Conservation (phyloP, 148 eudicot species). For the Diospyros kaki region DNA sequence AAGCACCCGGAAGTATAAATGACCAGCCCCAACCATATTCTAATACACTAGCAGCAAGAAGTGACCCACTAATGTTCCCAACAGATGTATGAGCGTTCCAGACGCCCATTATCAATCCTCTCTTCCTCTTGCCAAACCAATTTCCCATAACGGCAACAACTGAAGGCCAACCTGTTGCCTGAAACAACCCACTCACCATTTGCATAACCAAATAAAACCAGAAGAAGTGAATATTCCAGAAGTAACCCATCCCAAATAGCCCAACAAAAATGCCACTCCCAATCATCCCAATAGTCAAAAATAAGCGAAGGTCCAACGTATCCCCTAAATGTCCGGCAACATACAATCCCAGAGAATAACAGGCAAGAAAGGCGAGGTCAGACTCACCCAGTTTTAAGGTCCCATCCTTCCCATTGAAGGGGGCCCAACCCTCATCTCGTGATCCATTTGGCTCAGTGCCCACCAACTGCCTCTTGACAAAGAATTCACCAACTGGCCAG, state of each 20-base stretch:
- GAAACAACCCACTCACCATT: slow-evolving; percentile 92
- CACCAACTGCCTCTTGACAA: slow-evolving; percentile 29
- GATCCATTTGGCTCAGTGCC: slow-evolving; percentile 6
- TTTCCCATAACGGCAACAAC: slow-evolving; percentile 95
- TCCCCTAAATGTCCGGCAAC: slow-evolving; percentile 93
- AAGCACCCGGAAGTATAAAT: slow-evolving; percentile 66
- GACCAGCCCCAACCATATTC: slow-evolving; percentile 98
- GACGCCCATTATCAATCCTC: slow-evolving; percentile 94
- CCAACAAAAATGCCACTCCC: slow-evolving; percentile 92
- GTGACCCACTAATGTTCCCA: slow-evolving; percentile 85
- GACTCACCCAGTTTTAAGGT: slow-evolving; percentile 76
- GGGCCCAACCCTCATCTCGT: slow-evolving; percentile 64
- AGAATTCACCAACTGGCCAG: slow-evolving; percentile 75
- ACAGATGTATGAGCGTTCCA: slow-evolving; percentile 99
- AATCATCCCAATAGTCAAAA: slow-evolving; percentile 82
- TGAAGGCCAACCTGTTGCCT: slow-evolving; percentile 98
- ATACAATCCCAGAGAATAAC: slow-evolving; percentile 87
- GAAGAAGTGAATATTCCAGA: slow-evolving; percentile 68
- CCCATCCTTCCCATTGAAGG: slow-evolving; percentile 70
- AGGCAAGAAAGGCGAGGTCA: slow-evolving; percentile 84
- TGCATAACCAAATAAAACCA: slow-evolving; percentile 78
- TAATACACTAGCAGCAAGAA: slow-evolving; percentile 86
- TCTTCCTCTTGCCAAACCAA: slow-evolving; percentile 92
- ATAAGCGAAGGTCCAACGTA: slow-evolving; percentile 66
- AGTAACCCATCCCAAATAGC: slow-evolving; percentile 83